phyloP scores from a whole-genome alignment of 2,329 filamentous ascomycete species.

The Cadophora luteo-olivacea region DNA sequence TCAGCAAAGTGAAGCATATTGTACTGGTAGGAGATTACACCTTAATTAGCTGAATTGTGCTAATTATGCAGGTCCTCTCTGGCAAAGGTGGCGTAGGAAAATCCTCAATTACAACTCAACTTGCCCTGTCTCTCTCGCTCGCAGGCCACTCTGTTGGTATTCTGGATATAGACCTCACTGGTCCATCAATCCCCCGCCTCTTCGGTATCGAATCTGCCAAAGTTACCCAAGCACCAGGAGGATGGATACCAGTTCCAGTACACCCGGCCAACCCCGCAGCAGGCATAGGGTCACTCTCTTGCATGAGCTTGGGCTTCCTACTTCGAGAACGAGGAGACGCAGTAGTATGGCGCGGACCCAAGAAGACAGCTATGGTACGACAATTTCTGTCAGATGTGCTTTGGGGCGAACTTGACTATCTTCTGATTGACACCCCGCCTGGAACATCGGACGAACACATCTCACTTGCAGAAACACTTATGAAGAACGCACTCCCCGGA shows the following conservation, averaged over 20 bases:
- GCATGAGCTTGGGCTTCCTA: conserved; percentile 94
- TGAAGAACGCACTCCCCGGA: conserved; percentile 65
- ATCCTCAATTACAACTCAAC: conserved; percentile 95
- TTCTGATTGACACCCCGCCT: conserved; percentile 94
- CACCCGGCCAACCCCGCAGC: conserved; percentile 63
- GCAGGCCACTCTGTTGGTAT: conserved; percentile 91
- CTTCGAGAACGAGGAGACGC: conserved; percentile 84
- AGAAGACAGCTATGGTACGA: conserved; percentile 98
- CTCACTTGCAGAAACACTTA: conserved; percentile 85
- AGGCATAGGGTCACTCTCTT: conserved; percentile 70
- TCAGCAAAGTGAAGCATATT: conserved; percentile 76
- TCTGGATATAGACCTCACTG: conserved; percentile 94
- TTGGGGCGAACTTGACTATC: conserved; percentile 87
- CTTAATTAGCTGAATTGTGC: not conserved
- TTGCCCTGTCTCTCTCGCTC: conserved; percentile 86
- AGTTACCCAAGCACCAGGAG: conserved; percentile 88
- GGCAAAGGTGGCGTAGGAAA: conserved; percentile 98
- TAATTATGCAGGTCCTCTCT: conserved; percentile 69
- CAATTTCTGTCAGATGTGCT: conserved; percentile 93
- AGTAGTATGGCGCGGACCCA: conserved; percentile 96
- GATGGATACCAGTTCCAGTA: conserved; percentile 90
- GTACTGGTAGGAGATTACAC: conserved; percentile 64
- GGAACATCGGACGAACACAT: conserved; percentile 98
- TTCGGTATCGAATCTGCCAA: conserved; percentile 89
- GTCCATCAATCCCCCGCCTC: conserved; percentile 94